Conservation (phyloP, 2,329 filamentous ascomycete genomes). For the Bipolaris gigantea region DNA sequence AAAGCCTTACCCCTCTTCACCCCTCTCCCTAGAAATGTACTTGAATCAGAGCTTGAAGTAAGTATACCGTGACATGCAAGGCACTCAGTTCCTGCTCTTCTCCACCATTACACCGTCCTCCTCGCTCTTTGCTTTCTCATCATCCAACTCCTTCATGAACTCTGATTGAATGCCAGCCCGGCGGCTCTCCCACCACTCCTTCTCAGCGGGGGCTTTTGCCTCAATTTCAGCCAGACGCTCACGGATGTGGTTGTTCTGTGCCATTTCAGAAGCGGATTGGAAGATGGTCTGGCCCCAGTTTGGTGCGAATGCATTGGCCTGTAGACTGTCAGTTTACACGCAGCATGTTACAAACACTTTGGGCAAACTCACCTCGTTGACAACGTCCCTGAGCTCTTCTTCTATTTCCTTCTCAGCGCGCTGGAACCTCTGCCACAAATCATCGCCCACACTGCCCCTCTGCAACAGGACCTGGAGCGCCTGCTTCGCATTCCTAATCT, state of each 20-base stretch:
- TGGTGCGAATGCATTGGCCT: conserved; percentile 88
- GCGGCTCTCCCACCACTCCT: conserved; percentile 90
- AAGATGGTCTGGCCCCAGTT: conserved; percentile 96
- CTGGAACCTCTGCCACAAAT: conserved; percentile 89
- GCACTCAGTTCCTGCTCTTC: conserved; percentile 2
- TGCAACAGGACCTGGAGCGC: conserved; percentile 82
- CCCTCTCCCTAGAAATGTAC: not conserved
- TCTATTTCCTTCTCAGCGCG: conserved; percentile 97
- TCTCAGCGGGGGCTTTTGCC: conserved; percentile 70
- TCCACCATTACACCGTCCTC: conserved; percentile 24
- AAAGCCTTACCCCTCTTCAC: not conserved
- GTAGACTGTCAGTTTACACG: conserved; percentile 10
- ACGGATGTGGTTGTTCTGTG: conserved; percentile 77
- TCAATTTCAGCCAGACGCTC: conserved; percentile 75
- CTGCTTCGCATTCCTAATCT: conserved; percentile 85
- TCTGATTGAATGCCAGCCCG: conserved; percentile 70
- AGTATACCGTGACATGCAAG: not conserved
- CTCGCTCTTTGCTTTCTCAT: conserved; percentile 47
- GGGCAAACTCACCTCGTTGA: conserved; percentile 71
- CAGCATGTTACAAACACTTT: not conserved
- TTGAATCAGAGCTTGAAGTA: not conserved
- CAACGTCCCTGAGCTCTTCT: conserved; percentile 90
- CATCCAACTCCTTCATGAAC: conserved; percentile 84
- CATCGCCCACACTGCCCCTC: conserved; percentile 90
- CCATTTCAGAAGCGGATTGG: conserved; percentile 95